Percentiles rank a stretch among this genome's conserved stretches.
These are phyloP conservation scores for Mortierella polycephala DNA, from an alignment of 371 early-diverging fungal species.

Conservation along the genomic window DNA sequence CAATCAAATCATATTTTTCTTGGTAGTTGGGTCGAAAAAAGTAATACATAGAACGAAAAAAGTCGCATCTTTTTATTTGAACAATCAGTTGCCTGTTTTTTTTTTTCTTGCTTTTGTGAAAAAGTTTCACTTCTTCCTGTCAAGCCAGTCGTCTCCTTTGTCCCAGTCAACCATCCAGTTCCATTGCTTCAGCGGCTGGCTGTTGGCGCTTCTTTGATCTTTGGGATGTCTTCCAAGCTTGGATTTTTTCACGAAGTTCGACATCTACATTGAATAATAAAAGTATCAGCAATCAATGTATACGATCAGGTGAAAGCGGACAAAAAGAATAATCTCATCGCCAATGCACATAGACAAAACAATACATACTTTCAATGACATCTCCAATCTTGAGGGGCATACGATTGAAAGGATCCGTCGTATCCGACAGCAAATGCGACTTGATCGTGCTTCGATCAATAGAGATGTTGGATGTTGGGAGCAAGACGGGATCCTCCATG, in stretches of 20 bases:
- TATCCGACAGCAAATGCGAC: conserved; percentile 92
- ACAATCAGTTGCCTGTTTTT: neutral
- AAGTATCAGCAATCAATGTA: neutral
- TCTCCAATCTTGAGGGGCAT: conserved; percentile 83
- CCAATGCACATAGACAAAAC: neutral
- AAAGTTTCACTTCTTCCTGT: neutral
- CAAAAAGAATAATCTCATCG: neutral
- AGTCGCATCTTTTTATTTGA: neutral
- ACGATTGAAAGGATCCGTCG: conserved; percentile 97
- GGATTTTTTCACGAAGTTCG: conserved; percentile 42
- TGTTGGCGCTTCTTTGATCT: conserved; percentile 20
- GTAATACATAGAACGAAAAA: neutral
- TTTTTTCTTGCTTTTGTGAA: neutral
- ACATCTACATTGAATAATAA: conserved; percentile 18
- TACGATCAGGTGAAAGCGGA: neutral
- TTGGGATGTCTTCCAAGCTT: conserved; percentile 42
- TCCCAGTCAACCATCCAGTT: conserved; percentile 6
- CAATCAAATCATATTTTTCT: too few species aligned
- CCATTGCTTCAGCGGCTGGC: conserved; percentile 11
- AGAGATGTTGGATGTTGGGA: conserved; percentile 88
- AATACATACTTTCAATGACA: conserved; percentile 74
- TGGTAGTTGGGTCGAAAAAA: neutral
- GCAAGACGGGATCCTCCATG: conserved; percentile 98
- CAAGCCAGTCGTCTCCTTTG: too few species aligned
- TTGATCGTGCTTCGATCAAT: conserved; percentile 96